A percentile compares a stretch with the other conserved stretches of the same genome.
Conservation (phyloP, 2,329 filamentous ascomycete species). For the Calycina herbarum region DNA sequence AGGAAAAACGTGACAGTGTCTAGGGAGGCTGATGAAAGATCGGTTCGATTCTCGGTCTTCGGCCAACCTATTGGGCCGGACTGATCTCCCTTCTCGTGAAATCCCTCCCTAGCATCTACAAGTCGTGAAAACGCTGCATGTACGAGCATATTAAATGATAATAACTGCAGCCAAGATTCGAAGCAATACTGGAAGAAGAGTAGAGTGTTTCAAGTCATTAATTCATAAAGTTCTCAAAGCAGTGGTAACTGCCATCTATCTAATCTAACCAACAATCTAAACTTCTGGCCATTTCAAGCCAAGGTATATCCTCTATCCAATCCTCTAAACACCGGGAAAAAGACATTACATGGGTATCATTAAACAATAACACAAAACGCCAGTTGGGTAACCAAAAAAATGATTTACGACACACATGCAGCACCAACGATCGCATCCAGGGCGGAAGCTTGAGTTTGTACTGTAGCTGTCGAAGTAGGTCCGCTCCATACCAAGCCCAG, state of each 20-base stretch:
- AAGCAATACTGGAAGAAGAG: background rate
- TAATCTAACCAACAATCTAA: background rate
- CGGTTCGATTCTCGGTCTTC: no score
- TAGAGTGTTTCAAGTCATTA: background rate
- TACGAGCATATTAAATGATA: no score
- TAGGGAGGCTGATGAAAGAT: no score
- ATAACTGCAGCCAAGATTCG: background rate
- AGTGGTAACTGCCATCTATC: background rate
- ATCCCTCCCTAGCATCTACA: no score
- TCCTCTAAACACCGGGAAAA: background rate
- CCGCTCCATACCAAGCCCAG: constrained; percentile 68
- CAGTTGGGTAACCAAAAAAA: background rate
- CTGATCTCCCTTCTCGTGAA: no score
- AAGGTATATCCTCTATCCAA: background rate
- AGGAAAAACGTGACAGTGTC: no score
- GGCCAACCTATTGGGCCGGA: no score
- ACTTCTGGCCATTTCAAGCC: background rate
- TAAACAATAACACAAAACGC: constrained; percentile 8
- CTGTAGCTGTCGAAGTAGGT: constrained; percentile 53
- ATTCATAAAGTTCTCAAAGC: background rate
- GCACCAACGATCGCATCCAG: constrained; percentile 68
- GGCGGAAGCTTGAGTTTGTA: constrained; percentile 63
- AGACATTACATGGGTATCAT: constrained; percentile 11
- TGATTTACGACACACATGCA: constrained; percentile 23
- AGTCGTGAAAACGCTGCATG: no score